phyloP scores from a whole-genome alignment of 768 basidiomycete species.

The Tylopilus plumbeoviolaceoides region DNA sequence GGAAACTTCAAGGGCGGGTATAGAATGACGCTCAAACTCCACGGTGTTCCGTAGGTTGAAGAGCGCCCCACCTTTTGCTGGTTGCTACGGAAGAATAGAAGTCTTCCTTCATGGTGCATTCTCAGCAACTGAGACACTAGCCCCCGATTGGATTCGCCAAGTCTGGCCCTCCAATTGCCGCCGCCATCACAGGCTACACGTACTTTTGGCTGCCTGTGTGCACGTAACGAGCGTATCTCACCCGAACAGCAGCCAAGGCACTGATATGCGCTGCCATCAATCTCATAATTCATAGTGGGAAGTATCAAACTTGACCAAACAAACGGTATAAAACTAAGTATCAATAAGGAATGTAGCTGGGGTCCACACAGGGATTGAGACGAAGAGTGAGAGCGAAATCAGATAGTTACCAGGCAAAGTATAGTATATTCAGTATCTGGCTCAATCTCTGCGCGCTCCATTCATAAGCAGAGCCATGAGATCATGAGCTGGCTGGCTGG shows the following conservation, averaged over 20 bases:
- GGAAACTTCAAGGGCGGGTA: slow-evolving; percentile 8
- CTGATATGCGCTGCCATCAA: slow-evolving; percentile 4
- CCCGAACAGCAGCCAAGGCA: slow-evolving; percentile 4
- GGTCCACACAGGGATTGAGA: slow-evolving; percentile 21
- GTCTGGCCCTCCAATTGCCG: slow-evolving; percentile 12
- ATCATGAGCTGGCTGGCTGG: slow-evolving; percentile 62
- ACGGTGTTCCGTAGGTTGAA: slow-evolving; percentile 20
- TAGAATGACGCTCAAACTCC: slow-evolving; percentile 23
- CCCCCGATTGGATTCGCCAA: slow-evolving; percentile 7
- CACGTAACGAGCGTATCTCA: slow-evolving; percentile 12
- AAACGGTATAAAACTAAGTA: slow-evolving; percentile 28
- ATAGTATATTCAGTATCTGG: slow-evolving; percentile 13
- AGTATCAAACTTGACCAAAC: slow-evolving; percentile 7
- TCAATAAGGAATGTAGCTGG: slow-evolving; percentile 30
- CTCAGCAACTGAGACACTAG: slow-evolving; percentile 13
- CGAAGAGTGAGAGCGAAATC: slow-evolving; percentile 10
- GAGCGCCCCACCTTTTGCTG: slow-evolving; percentile 25
- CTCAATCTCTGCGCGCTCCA: slow-evolving; percentile 61
- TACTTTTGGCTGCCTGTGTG: slow-evolving; percentile 4
- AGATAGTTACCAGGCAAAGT: slow-evolving; percentile 6
- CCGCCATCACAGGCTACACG: slow-evolving; percentile 6
- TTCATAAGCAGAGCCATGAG: slow-evolving; percentile 84
- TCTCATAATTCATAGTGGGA: slow-evolving; percentile 25
- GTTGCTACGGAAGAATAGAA: slow-evolving; percentile 32
- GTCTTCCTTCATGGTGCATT: slow-evolving; percentile 27